These are phyloP conservation scores for Sodiomyces alkalinus DNA, from an alignment of 2,329 filamentous ascomycete species.

Conservation along the genomic window DNA sequence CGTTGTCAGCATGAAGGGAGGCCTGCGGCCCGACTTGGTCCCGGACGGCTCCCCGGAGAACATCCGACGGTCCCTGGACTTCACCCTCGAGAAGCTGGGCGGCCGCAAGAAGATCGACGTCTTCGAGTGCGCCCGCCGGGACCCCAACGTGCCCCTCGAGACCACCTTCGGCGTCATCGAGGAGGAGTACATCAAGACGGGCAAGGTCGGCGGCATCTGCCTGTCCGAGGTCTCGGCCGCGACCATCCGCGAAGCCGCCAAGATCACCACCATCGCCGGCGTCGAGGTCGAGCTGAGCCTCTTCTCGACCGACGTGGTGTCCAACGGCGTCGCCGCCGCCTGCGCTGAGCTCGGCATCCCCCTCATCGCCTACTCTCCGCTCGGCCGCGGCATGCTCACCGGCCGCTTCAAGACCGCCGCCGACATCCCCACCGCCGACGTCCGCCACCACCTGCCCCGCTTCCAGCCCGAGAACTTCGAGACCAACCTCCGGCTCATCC, in stretches of 20 bases:
- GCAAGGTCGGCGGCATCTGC: conserved; percentile 33
- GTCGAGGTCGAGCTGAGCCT: conserved; percentile 40
- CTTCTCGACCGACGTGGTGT: conserved; percentile 29
- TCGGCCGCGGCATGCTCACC: conserved; percentile 43
- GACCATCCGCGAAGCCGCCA: conserved; percentile 32
- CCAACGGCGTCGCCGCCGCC: conserved; percentile 35
- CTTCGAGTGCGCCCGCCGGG: conserved; percentile 43
- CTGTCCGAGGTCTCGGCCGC: conserved; percentile 34
- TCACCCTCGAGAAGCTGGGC: conserved; percentile 32
- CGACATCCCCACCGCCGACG: conserved; percentile 40
- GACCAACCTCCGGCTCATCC: conserved; percentile 47
- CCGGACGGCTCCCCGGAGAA: conserved; percentile 37
- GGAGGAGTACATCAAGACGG: conserved; percentile 33
- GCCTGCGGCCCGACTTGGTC: conserved; percentile 17
- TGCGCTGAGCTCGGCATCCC: conserved; percentile 52
- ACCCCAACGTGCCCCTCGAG: conserved; percentile 29
- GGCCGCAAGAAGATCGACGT: conserved; percentile 45
- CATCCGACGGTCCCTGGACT: conserved; percentile 42
- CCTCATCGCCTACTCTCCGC: conserved; percentile 56
- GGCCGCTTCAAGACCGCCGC: conserved; percentile 34
- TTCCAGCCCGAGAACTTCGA: conserved; percentile 49
- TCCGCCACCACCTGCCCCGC: conserved; percentile 31
- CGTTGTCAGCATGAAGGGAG: conserved; percentile 48
- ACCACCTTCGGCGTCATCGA: conserved; percentile 26
- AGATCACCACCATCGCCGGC: conserved; percentile 25